phyloP scores from a whole-genome alignment of 78 protist genomes.

The Dictyostelium intermedium region DNA sequence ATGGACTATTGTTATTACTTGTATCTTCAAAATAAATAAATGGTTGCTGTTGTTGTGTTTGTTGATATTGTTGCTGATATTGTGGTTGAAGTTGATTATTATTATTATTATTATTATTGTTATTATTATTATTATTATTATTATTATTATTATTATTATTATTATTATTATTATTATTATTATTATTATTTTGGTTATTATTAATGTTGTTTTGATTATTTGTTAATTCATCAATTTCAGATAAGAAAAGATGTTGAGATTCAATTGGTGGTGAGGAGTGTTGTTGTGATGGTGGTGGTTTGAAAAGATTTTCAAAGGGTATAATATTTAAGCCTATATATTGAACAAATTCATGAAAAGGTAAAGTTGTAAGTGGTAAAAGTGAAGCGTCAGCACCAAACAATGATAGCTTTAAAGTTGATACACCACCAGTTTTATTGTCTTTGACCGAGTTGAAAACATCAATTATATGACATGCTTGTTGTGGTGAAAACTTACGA shows the following conservation, averaged over 20 bases:
- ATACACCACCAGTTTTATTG: conserved; percentile 57
- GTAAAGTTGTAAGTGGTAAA: conserved; percentile 57
- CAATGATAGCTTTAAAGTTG: conserved; percentile 29
- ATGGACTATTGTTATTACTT: neutral
- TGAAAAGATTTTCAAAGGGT: conserved; percentile 45
- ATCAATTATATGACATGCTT: conserved; percentile 48
- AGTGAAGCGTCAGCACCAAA: conserved; percentile 68
- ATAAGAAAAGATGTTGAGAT: conserved; percentile 11
- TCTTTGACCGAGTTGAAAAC: conserved; percentile 59
- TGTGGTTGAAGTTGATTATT: neutral
- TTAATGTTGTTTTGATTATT: neutral
- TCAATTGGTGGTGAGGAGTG: conserved; percentile 49
- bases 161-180: no score
- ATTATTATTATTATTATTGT: neutral
- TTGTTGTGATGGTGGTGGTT: neutral
- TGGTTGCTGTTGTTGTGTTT: neutral
- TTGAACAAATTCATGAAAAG: conserved; percentile 77
- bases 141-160: no score
- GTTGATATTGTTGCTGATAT: neutral
- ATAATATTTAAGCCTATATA: conserved; percentile 39
- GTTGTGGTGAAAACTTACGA: conserved; percentile 43
- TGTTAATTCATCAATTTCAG: conserved; percentile 21
- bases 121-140: no score
- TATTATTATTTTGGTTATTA: neutral
- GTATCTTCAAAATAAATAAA: neutral